Conservation (phyloP, 345 rosid species). For the Garcia nutans region DNA sequence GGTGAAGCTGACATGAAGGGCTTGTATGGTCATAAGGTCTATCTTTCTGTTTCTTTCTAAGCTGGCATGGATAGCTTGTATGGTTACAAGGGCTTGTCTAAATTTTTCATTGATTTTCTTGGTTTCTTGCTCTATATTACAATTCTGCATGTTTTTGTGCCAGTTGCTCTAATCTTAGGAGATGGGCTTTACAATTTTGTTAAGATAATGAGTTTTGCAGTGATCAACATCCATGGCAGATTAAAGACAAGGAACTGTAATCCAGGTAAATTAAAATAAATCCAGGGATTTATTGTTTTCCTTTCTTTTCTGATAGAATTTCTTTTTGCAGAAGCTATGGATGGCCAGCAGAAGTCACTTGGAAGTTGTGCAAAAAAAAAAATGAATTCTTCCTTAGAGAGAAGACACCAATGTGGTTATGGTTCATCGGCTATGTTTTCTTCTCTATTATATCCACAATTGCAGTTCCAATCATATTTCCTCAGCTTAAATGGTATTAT, state of each 20-base stretch:
- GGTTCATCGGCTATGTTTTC: constrained; percentile 49
- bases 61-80: no score
- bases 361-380: constrained; percentile 46
- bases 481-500: constrained; percentile 88
- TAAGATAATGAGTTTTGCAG: constrained; percentile 55
- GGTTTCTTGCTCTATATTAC: no score
- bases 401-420: constrained; percentile 75
- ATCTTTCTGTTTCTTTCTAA: neutral
- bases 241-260: constrained; percentile 41
- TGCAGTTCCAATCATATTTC: constrained; percentile 73
- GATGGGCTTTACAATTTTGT: constrained; percentile 89
- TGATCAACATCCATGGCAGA: constrained; percentile 46
- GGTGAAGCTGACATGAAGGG: constrained; percentile 77
- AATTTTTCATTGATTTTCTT: neutral
- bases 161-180: constrained; percentile 84
- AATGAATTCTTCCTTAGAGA: constrained; percentile 69
- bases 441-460: constrained; percentile 59
- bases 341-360: constrained; percentile 24
- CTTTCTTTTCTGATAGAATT: no score
- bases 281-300: no score
- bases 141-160: constrained; percentile 64
- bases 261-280: constrained; percentile 10
- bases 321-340: constrained; percentile 10
- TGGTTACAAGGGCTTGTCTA: no score
- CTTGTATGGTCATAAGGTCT: constrained; percentile 88